Conservation (phyloP, 495 filamentous ascomycete species). For the Alectoria sarmentosa region DNA sequence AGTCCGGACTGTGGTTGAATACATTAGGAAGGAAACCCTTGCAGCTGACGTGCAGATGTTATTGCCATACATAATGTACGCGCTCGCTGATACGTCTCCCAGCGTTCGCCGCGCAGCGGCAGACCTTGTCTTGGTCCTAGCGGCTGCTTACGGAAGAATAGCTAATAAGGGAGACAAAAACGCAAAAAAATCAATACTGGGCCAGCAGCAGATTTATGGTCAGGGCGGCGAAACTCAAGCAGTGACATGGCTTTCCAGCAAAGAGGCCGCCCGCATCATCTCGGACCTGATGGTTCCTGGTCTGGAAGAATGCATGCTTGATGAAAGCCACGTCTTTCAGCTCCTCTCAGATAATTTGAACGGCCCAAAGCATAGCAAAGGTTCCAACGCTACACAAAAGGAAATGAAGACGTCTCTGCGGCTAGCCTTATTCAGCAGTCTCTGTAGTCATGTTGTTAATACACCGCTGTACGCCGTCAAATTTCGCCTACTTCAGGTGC, state of each 20-base stretch:
- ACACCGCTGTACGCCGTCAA: constrained; percentile 64
- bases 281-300: constrained; percentile 56
- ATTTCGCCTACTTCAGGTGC: constrained; percentile 55
- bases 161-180: constrained; percentile 36
- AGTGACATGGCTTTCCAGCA: constrained; percentile 51
- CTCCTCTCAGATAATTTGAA: constrained; percentile 52
- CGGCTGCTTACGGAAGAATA: constrained; percentile 25
- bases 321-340: constrained; percentile 54
- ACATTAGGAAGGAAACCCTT: constrained; percentile 42
- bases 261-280: constrained; percentile 53
- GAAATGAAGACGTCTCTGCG: constrained; percentile 58
- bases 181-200: constrained; percentile 39
- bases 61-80: constrained; percentile 66
- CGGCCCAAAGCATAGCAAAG: constrained; percentile 33
- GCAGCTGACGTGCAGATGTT: constrained; percentile 67
- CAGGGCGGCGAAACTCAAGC: constrained; percentile 39
- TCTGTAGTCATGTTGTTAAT: constrained; percentile 62
- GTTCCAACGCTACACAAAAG: constrained; percentile 40
- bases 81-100: constrained; percentile 64
- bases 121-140: constrained; percentile 48
- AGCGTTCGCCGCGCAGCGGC: constrained; percentile 70
- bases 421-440: constrained; percentile 59
- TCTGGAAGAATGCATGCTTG: constrained; percentile 77
- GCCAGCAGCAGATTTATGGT: constrained; percentile 51
- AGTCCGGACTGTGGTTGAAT: constrained; percentile 49